phyloP scores from a whole-genome alignment of 1,139 yeast genomes.

The Debaryomyces fabryi region DNA sequence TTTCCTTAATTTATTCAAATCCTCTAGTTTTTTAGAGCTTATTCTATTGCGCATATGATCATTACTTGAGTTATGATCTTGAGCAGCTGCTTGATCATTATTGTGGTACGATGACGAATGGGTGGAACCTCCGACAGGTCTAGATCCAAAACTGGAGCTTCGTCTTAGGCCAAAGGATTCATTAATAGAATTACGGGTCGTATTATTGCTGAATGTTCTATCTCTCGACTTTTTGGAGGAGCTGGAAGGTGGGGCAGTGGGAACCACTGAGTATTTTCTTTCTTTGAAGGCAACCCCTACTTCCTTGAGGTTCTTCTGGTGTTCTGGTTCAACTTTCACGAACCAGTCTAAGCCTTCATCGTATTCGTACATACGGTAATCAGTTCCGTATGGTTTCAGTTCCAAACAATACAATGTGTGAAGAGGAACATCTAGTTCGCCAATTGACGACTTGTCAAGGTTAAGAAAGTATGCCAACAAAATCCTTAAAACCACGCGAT shows the following conservation, averaged over 20 bases:
- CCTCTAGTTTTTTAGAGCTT: constrained; percentile 18
- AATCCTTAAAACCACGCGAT: constrained; percentile 88
- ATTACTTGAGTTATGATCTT: neutral
- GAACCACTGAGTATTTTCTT: constrained; percentile 70
- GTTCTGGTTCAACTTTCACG: constrained; percentile 69
- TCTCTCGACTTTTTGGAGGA: constrained; percentile 9
- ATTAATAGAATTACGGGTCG: neutral
- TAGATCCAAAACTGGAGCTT: constrained; percentile 21
- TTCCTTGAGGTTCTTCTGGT: constrained; percentile 60
- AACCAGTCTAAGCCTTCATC: constrained; percentile 81
- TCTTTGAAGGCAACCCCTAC: constrained; percentile 69
- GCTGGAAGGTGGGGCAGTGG: constrained; percentile 63
- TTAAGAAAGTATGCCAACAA: constrained; percentile 87
- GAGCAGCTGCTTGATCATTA: neutral
- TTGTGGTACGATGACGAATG: neutral
- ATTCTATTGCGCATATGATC: constrained; percentile 11
- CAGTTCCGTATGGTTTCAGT: constrained; percentile 93
- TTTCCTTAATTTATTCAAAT: constrained; percentile 20
- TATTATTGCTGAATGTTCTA: constrained; percentile 1
- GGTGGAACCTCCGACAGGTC: neutral
- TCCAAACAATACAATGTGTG: constrained; percentile 89
- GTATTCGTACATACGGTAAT: constrained; percentile 86
- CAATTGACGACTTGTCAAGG: constrained; percentile 77
- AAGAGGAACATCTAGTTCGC: constrained; percentile 89
- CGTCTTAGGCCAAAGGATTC: constrained; percentile 21